Percentiles rank a stretch among this genome's conserved stretches.
These are phyloP conservation scores for Endothia cerciana DNA, from an alignment of 2,329 filamentous ascomycete species.

Conservation along the genomic window DNA sequence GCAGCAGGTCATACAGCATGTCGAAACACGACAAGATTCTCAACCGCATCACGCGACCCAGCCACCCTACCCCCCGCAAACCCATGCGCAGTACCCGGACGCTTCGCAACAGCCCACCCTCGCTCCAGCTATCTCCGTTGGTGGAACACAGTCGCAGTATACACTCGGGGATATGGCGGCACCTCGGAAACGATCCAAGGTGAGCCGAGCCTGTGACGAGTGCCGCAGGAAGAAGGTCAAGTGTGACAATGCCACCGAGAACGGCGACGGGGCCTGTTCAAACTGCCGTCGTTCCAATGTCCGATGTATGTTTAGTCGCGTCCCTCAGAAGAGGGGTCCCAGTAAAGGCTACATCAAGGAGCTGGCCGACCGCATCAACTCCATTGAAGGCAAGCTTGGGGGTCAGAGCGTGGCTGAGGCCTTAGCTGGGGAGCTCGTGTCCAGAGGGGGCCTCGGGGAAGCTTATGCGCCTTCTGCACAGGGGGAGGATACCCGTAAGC, in stretches of 20 bases:
- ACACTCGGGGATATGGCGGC: constrained; percentile 60
- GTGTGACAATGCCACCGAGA: constrained; percentile 80
- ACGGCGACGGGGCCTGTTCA: constrained; percentile 73
- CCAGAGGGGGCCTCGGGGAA: constrained; percentile 49
- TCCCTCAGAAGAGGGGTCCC: constrained; percentile 85
- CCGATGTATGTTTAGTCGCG: constrained; percentile 82
- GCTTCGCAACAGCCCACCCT: constrained; percentile 33
- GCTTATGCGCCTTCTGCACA: constrained; percentile 55
- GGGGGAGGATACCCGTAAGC: constrained; percentile 46
- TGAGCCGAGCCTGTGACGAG: constrained; percentile 87
- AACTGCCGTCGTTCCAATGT: constrained; percentile 79
- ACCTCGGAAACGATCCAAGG: constrained; percentile 79
- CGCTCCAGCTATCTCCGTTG: constrained; percentile 40
- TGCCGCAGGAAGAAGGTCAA: constrained; percentile 89
- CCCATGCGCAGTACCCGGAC: constrained; percentile 35
- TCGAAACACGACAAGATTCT: constrained; percentile 32
- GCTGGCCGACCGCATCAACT: constrained; percentile 81
- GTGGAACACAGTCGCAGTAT: constrained; percentile 52
- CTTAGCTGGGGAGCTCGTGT: constrained; percentile 45
- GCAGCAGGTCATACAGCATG: constrained; percentile 33
- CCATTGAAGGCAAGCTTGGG: constrained; percentile 77
- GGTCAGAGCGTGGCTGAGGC: constrained; percentile 50
- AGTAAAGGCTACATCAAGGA: constrained; percentile 96
- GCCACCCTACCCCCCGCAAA: constrained; percentile 36
- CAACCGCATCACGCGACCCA: constrained; percentile 26